Base-by-base conservation (phyloP, 2,329 filamentous ascomycete genomes). In the Penicillium corylophilum region DNA sequence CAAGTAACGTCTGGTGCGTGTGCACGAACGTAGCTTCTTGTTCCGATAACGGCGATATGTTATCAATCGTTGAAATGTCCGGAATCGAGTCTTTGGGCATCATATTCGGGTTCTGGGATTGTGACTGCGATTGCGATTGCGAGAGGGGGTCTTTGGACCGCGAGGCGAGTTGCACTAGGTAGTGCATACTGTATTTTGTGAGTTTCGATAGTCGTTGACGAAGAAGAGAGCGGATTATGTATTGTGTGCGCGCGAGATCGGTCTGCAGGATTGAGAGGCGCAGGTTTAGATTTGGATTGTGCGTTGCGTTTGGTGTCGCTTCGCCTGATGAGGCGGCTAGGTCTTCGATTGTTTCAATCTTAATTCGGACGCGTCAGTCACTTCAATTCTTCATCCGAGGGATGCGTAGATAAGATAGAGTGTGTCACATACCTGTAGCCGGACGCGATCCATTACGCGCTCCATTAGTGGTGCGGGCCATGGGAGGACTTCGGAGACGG, bases 241-340 rank as follows among this genome's bases (percentile, higher is more conserved):
- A 99, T 75, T 96, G 96, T 74, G 89, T 95, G 41, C 94, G 82
- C 71, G 96, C 92, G 48, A 99, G 82, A 75, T 99, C 94, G 6
- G 95, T 97, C 77, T 99, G 94, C 48, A 96, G 86, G 56, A 99
- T 88, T 44, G 96, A 96, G 66, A 97, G 85, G 55, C 85, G 85
- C 71, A 99, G 96, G 70, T 96, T 97, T 58, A 89, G 87, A 71
- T 89, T 91, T 42, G 92, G 88, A 65, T 95, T 91, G 84, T 92
- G 88, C 66, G 88, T 93, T 53, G 52, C 48, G 46, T 41, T 57
- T 46, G 57, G 44, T 29, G 40, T 46, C 70, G 55, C 77, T 71
- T 80, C 72, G 45, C 68, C 64, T 51, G 71, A 70, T 7, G 72
- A 69, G n/a, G 71, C 65, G 43, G 75, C 73, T 36, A 77, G 68